A percentile compares a stretch with the other conserved stretches of the same genome.
Evolutionary conservation across 1,284 basidiomycete species (phyloP).

Genomic region (Ceratobasidium theobromae): DNA sequence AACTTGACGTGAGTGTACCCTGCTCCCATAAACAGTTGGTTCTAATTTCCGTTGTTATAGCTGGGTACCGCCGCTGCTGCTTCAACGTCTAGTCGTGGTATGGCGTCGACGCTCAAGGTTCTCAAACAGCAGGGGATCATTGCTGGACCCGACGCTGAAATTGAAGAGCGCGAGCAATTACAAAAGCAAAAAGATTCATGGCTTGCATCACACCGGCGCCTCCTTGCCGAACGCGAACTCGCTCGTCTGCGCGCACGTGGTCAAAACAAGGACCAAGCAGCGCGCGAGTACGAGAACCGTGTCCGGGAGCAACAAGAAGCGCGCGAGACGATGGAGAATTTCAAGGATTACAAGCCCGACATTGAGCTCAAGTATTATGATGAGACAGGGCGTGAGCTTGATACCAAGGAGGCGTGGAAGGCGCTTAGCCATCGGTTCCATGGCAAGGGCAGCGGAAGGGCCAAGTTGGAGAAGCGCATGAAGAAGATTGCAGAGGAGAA

Average conservation of each 20-base stretch:
- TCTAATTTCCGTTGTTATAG: too few relatives aligned
- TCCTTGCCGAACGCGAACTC: slow-evolving; percentile 75
- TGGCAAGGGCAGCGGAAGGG: slow-evolving; percentile 89
- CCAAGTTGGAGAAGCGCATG: slow-evolving; percentile 91
- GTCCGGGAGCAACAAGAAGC: slow-evolving; percentile 90
- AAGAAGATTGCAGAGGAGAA: slow-evolving; percentile 94
- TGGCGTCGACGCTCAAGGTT: slow-evolving; percentile 86
- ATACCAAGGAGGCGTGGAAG: slow-evolving; percentile 97
- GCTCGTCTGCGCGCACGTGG: slow-evolving; percentile 75
- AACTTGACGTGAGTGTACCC: slow-evolving; percentile 40
- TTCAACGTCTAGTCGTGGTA: slow-evolving; percentile 73
- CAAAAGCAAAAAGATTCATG: slow-evolving; percentile 88
- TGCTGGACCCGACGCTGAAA: slow-evolving; percentile 63
- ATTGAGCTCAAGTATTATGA: slow-evolving; percentile 97
- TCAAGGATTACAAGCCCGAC: slow-evolving; percentile 95
- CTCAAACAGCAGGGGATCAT: slow-evolving; percentile 92
- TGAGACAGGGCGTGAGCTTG: slow-evolving; percentile 88
- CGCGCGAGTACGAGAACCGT: slow-evolving; percentile 93
- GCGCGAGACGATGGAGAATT: slow-evolving; percentile 76
- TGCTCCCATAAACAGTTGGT: too few relatives aligned
- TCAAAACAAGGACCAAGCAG: slow-evolving; percentile 88
- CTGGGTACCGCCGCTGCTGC: slow-evolving; percentile 65
- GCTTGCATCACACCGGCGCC: slow-evolving; percentile 81
- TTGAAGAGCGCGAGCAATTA: slow-evolving; percentile 73
- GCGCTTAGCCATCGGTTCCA: slow-evolving; percentile 94